Percentiles rank a stretch among this genome's conserved stretches.
These are phyloP conservation scores for Gnaphalium uliginosum DNA, from an alignment of 129 eudicot genomes.

Conservation along the genomic window DNA sequence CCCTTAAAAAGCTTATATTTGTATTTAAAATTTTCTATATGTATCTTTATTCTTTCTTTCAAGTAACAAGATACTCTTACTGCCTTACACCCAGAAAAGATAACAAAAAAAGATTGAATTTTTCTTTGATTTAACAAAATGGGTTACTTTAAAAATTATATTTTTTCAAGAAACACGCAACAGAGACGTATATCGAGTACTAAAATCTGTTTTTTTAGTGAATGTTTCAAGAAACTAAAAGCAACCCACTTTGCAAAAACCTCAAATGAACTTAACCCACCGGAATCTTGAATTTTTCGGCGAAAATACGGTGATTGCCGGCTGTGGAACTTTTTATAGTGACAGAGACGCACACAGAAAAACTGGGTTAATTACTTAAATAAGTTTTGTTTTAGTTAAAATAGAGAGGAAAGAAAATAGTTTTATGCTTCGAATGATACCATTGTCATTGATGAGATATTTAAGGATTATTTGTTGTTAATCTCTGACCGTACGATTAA, in stretches of 20 bases:
- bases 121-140: not conserved
- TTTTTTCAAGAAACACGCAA: slow-evolving; percentile 34
- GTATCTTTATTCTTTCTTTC: slow-evolving; percentile 10
- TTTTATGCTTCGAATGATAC: slow-evolving; percentile 39
- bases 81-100: slow-evolving; percentile 22
- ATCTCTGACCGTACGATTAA: slow-evolving; percentile 49
- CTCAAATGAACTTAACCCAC: slow-evolving; percentile 4
- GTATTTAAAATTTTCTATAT: slow-evolving; percentile 20
- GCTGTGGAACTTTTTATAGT: slow-evolving; percentile 1
- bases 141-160: slow-evolving; percentile 15
- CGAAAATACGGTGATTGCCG: slow-evolving; percentile 4
- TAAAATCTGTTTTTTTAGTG: not conserved
- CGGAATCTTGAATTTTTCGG: slow-evolving; percentile 28
- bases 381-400: slow-evolving; percentile 23
- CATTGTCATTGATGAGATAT: slow-evolving; percentile 14
- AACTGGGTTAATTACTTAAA: slow-evolving; percentile 15
- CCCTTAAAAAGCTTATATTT: slow-evolving; percentile 6
- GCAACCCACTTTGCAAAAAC: slow-evolving; percentile 13
- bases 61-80: slow-evolving; percentile 1
- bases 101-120: slow-evolving; percentile 3
- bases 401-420: not conserved
- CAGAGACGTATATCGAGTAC: slow-evolving; percentile 17
- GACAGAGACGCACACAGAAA: slow-evolving; percentile 4
- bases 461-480: not conserved
- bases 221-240: slow-evolving; percentile 13